A percentile compares a stretch with the other conserved stretches of the same genome.
phyloP scores from a whole-genome alignment of 2,329 filamentous ascomycete species.

The Verticillium tricorpus region DNA sequence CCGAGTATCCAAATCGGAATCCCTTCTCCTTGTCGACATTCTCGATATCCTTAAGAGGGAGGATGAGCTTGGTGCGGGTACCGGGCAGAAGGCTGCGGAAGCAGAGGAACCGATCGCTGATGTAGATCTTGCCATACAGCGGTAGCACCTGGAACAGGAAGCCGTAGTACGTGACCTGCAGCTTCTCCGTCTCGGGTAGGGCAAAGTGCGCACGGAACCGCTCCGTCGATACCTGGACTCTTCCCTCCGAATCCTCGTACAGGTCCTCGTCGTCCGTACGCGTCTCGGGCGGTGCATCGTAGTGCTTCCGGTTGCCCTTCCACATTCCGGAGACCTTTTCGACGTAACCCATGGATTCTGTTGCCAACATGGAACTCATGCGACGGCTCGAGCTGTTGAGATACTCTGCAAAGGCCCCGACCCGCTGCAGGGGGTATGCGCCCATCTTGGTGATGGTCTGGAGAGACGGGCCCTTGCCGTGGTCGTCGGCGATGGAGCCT shows the following conservation, averaged over 20 bases:
- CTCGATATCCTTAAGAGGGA: slow-evolving; percentile 87
- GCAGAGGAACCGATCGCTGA: slow-evolving; percentile 83
- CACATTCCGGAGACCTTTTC: slow-evolving; percentile 98
- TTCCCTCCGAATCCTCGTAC: slow-evolving; percentile 56
- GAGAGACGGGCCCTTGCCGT: slow-evolving; percentile 35
- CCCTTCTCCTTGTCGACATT: slow-evolving; percentile 94
- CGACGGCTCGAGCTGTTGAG: slow-evolving; percentile 73
- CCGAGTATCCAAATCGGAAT: slow-evolving; percentile 86
- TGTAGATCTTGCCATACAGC: slow-evolving; percentile 93
- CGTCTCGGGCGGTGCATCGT: slow-evolving; percentile 57
- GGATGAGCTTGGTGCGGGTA: slow-evolving; percentile 85
- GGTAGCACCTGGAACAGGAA: slow-evolving; percentile 85
- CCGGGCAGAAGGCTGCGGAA: slow-evolving; percentile 88
- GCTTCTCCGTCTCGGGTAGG: slow-evolving; percentile 74
- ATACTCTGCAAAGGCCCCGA: slow-evolving; percentile 77
- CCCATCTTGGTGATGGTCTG: slow-evolving; percentile 57
- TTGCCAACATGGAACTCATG: slow-evolving; percentile 78
- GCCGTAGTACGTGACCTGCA: slow-evolving; percentile 89
- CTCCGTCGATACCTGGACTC: slow-evolving; percentile 64
- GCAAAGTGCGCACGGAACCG: slow-evolving; percentile 89
- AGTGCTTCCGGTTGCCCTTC: slow-evolving; percentile 86
- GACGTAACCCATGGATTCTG: slow-evolving; percentile 92
- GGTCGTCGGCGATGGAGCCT: slow-evolving; percentile 26
- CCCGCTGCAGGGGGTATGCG: slow-evolving; percentile 76
- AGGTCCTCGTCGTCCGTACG: slow-evolving; percentile 49